Conservation (phyloP, 2,329 filamentous ascomycete genomes). For the Falciphora oryzae region DNA sequence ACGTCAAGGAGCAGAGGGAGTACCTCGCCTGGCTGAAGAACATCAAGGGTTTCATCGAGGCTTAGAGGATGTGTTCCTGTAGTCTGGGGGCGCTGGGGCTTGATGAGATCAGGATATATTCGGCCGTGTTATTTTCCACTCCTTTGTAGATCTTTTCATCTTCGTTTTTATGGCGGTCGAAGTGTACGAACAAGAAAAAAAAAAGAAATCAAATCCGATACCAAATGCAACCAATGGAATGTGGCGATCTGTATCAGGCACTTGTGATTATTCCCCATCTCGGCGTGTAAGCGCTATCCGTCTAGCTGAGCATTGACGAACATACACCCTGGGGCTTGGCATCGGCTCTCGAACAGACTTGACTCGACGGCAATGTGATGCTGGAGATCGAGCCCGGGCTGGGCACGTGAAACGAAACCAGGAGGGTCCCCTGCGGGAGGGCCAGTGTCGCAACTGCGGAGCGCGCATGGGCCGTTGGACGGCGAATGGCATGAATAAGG, state of each 20-base stretch:
- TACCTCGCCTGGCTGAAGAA: constrained; percentile 86
- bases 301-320: neutral
- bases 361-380: neutral
- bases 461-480: neutral
- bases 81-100: neutral
- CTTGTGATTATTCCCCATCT: no score
- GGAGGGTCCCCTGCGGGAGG: neutral
- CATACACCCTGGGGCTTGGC: neutral
- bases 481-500: neutral
- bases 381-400: neutral
- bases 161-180: neutral
- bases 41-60: constrained; percentile 79
- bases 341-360: no score
- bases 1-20: constrained; percentile 97
- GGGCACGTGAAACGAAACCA: constrained; percentile 1
- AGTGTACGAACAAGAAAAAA: neutral
- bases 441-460: neutral
- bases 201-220: neutral
- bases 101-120: constrained; percentile 3
- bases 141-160: neutral
- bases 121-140: neutral
- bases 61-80: constrained; percentile 34
- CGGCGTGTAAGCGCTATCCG: no score
- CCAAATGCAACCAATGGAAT: neutral
- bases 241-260: no score